phyloP scores from a whole-genome alignment of 164 flowering plant genomes.

The Vitis riparia region DNA sequence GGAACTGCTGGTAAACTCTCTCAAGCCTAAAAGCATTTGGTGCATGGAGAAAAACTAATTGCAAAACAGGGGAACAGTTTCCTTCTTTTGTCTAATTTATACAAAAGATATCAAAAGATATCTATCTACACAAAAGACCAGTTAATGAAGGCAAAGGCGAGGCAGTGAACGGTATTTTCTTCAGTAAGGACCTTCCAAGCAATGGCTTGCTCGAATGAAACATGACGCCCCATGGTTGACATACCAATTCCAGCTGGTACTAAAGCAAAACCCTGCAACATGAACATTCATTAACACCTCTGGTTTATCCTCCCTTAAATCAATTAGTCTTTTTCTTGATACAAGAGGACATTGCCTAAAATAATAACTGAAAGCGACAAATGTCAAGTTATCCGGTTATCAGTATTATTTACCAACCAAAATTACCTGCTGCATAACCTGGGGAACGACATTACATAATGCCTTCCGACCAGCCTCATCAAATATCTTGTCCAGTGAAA shows the following conservation, averaged over 20 bases:
- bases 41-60: no score
- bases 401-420: not conserved
- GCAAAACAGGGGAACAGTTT: no score
- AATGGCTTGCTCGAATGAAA: constrained; percentile 76
- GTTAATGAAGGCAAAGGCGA: constrained; percentile 80
- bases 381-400: no score
- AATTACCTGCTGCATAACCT: constrained; percentile 88
- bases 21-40: no score
- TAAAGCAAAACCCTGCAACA: constrained; percentile 67
- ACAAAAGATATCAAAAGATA: no score
- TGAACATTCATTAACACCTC: not conserved
- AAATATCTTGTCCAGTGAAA: constrained; percentile 80
- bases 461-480: constrained; percentile 78
- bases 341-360: not conserved
- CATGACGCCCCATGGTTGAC: constrained; percentile 86
- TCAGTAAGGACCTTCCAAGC: constrained; percentile 91
- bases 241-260: constrained; percentile 83
- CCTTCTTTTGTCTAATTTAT: no score
- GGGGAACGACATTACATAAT: constrained; percentile 68
- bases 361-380: no score
- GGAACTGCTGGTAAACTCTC: no score
- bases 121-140: constrained; percentile 73
- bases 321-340: not conserved
- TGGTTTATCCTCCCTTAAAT: no score
- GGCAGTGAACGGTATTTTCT: constrained; percentile 68